phyloP scores from a whole-genome alignment of 2,329 filamentous ascomycete species.

The Truncatella angustata region DNA sequence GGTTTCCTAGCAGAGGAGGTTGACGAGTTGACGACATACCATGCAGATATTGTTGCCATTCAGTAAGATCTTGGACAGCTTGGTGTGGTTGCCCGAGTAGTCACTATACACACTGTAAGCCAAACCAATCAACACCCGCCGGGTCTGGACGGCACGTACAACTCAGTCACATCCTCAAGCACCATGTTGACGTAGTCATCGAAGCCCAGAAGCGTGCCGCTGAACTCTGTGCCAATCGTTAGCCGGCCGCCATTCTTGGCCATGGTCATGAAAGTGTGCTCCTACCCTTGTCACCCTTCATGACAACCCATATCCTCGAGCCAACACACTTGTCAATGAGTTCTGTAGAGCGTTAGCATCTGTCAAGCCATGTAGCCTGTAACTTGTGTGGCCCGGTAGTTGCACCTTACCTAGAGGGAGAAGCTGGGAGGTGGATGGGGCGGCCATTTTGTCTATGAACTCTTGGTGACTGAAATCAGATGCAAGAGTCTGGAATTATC shows the following conservation, averaged over 20 bases:
- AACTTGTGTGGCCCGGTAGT: too few species aligned
- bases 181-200: constrained; percentile 99
- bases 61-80: constrained; percentile 88
- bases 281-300: constrained; percentile 97
- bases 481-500: neutral
- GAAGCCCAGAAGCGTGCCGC: constrained; percentile 89
- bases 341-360: too few species aligned
- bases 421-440: constrained; percentile 10
- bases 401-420: constrained; percentile 10
- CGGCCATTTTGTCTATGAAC: constrained; percentile 11
- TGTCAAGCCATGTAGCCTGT: too few species aligned
- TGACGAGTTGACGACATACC: too few species aligned
- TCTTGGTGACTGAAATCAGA: neutral
- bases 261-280: constrained; percentile 8
- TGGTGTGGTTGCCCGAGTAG: constrained; percentile 82
- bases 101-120: constrained; percentile 62
- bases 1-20: too few species aligned
- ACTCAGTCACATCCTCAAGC: constrained; percentile 93
- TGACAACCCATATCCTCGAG: constrained; percentile 96
- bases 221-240: constrained; percentile 68
- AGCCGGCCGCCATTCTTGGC: neutral
- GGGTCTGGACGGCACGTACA: constrained; percentile 48
- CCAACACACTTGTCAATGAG: constrained; percentile 99
- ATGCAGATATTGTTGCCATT: constrained; percentile 99
- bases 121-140: neutral